These are phyloP conservation scores for Trametes cingulata DNA, from an alignment of 768 basidiomycete genomes.

Conservation along the genomic window DNA sequence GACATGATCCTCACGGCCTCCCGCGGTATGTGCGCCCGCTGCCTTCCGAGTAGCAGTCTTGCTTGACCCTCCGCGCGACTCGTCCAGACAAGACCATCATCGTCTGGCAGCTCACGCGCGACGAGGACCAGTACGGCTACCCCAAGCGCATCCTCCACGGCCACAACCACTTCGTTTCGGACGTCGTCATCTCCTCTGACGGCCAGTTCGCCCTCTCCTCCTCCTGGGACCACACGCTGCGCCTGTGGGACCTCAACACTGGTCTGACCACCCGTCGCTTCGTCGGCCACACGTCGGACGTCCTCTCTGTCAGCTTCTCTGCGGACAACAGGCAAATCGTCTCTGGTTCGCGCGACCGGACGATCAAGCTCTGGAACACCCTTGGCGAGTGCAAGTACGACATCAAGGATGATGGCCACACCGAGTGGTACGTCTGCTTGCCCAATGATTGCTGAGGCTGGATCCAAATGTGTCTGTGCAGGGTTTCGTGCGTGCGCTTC, in stretches of 20 bases:
- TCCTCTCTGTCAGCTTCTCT: conserved; percentile 98
- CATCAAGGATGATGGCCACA: conserved; percentile 98
- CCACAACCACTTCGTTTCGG: conserved; percentile 99
- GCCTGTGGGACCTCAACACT: conserved; percentile 99
- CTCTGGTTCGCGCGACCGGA: conserved; percentile 93
- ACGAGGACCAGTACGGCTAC: conserved; percentile 88
- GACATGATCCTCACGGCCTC: conserved; percentile 99
- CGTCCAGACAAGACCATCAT: conserved; percentile 96
- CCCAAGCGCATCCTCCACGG: conserved; percentile 97
- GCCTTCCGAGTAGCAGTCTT: conserved; percentile 18
- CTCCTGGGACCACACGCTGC: conserved; percentile 99
- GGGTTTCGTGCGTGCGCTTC: conserved; percentile 99
- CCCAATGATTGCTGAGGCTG: not conserved
- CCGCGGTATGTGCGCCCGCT: conserved; percentile 63
- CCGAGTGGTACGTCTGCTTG: conserved; percentile 70
- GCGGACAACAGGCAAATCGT: conserved; percentile 99
- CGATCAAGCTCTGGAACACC: conserved; percentile 99
- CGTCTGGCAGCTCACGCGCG: conserved; percentile 97
- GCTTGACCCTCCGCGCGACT: conserved; percentile 2
- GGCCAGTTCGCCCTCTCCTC: conserved; percentile 99
- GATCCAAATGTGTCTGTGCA: conserved; percentile 33
- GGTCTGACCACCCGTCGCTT: conserved; percentile 95
- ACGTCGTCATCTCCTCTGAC: conserved; percentile 98
- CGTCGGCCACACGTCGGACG: conserved; percentile 97
- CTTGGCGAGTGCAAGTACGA: conserved; percentile 99